Percentiles rank a stretch among this genome's conserved stretches.
These are phyloP conservation scores for Hysterium pulicare DNA, from an alignment of 2,329 filamentous ascomycete genomes.

Conservation along the genomic window DNA sequence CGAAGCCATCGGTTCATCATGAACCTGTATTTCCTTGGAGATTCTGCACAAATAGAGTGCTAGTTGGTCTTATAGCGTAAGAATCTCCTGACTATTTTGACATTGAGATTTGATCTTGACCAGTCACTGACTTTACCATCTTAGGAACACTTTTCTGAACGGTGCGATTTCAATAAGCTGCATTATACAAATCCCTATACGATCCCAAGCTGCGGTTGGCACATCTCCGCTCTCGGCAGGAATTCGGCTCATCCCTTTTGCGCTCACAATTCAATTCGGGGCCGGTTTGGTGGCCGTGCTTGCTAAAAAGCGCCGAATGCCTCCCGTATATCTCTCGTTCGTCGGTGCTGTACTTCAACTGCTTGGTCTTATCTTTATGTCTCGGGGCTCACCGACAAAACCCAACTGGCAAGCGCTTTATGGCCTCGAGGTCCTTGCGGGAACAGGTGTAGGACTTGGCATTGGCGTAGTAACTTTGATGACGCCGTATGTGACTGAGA, in stretches of 20 bases:
- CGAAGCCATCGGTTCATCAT: neutral
- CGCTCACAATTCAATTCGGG: constrained; percentile 1
- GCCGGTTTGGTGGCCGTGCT: neutral
- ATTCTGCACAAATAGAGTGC: constrained; percentile 3
- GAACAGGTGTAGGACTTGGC: constrained; percentile 6
- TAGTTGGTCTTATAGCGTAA: constrained; percentile 8
- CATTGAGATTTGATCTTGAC: no score
- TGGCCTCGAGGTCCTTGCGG: constrained; percentile 7
- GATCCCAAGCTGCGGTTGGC: constrained; percentile 8
- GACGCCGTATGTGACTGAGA: constrained; percentile 5
- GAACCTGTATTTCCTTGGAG: constrained; percentile 12
- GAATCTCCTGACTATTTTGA: no score
- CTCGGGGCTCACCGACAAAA: neutral
- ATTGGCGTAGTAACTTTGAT: constrained; percentile 4
- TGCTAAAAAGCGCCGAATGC: constrained; percentile 1
- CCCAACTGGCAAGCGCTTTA: constrained; percentile 4
- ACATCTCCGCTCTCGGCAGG: constrained; percentile 6
- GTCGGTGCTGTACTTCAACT: constrained; percentile 4
- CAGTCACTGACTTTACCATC: neutral
- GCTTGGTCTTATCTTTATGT: constrained; percentile 5
- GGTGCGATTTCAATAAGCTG: constrained; percentile 7
- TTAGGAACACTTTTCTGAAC: constrained; percentile 7
- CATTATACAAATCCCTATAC: constrained; percentile 11
- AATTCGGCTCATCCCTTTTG: constrained; percentile 9
- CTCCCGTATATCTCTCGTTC: constrained; percentile 3